A percentile compares a stretch with the other conserved stretches of the same genome.
Conservation (phyloP, 2,329 filamentous ascomycete species). For the Lasiodiplodia sp. region DNA sequence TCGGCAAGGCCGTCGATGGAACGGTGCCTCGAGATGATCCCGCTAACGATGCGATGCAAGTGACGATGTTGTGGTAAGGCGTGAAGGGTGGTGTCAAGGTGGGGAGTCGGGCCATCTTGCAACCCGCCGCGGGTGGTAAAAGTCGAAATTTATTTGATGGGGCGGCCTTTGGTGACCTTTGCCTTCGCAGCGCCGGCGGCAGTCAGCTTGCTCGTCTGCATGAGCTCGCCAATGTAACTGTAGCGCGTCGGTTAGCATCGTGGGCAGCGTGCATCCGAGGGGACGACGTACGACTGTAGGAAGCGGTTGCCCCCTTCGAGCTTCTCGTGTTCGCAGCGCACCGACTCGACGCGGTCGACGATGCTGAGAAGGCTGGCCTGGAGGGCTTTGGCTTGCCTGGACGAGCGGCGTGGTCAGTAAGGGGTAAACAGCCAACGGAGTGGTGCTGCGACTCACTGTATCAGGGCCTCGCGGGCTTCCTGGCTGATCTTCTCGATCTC, state of each 20-base stretch:
- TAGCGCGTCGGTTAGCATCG: slow-evolving; percentile 33
- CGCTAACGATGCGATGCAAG: slow-evolving; percentile 16
- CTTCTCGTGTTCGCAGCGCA: slow-evolving; percentile 94
- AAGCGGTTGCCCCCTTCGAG: slow-evolving; percentile 97
- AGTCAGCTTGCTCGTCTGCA: slow-evolving; percentile 74
- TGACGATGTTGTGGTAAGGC: neutral
- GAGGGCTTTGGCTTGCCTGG: slow-evolving; percentile 83
- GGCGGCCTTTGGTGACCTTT: slow-evolving; percentile 50
- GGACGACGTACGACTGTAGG: slow-evolving; percentile 68
- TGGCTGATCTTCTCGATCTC: slow-evolving; percentile 88
- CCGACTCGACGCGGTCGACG: slow-evolving; percentile 91
- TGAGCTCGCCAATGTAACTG: slow-evolving; percentile 96
- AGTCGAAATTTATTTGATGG: slow-evolving; percentile 22
- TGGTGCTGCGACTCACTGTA: slow-evolving; percentile 59
- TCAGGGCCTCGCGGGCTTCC: slow-evolving; percentile 73
- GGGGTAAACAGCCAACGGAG: neutral
- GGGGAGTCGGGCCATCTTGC: neutral
- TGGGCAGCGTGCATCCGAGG: neutral
- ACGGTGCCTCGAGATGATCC: neutral
- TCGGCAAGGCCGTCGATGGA: neutral
- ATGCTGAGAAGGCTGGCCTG: slow-evolving; percentile 90
- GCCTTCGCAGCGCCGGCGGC: slow-evolving; percentile 59
- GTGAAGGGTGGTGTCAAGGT: slow-evolving; percentile 3
- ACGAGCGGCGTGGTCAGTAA: slow-evolving; percentile 31
- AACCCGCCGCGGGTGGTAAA: neutral